Percentiles rank a stretch among this genome's conserved stretches.
Conservation (phyloP, 1,139 yeast genomes). For the Taphrina deformans region DNA sequence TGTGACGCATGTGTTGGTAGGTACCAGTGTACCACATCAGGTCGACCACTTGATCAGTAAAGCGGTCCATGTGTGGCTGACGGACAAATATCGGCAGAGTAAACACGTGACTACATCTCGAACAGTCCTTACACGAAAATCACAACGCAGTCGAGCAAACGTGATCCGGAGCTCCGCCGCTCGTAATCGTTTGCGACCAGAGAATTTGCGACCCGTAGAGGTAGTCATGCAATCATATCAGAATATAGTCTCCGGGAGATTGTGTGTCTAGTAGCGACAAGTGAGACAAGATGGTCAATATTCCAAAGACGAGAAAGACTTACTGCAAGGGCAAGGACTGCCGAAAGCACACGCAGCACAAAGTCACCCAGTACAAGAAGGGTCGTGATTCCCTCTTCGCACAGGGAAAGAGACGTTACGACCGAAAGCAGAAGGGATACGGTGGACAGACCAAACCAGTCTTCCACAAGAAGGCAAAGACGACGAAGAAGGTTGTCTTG, state of each 20-base stretch:
- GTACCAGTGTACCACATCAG: too few relatives aligned
- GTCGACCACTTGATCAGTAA: too few relatives aligned
- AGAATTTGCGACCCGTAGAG: background rate
- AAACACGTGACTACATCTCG: background rate
- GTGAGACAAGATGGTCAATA: constrained; percentile 67
- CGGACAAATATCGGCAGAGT: background rate
- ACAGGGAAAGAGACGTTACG: constrained; percentile 99
- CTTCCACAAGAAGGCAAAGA: constrained; percentile 99
- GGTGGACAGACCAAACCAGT: constrained; percentile 99
- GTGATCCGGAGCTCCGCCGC: background rate
- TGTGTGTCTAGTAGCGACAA: background rate
- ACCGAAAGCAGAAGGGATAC: constrained; percentile 99
- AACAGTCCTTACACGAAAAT: background rate
- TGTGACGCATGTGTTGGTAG: too few relatives aligned
- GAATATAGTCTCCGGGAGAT: background rate
- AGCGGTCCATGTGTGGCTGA: too few relatives aligned
- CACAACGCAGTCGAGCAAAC: background rate
- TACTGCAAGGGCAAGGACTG: constrained; percentile 99
- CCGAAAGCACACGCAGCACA: constrained; percentile 99
- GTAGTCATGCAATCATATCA: background rate
- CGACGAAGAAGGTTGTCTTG: constrained; percentile 99
- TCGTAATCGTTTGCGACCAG: background rate
- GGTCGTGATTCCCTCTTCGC: constrained; percentile 99
- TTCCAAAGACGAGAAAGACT: constrained; percentile 99
- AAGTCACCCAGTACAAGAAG: constrained; percentile 99